Base-by-base conservation (phyloP, 352 stramenopile genomes). In the Plasmopara viticola region DNA sequence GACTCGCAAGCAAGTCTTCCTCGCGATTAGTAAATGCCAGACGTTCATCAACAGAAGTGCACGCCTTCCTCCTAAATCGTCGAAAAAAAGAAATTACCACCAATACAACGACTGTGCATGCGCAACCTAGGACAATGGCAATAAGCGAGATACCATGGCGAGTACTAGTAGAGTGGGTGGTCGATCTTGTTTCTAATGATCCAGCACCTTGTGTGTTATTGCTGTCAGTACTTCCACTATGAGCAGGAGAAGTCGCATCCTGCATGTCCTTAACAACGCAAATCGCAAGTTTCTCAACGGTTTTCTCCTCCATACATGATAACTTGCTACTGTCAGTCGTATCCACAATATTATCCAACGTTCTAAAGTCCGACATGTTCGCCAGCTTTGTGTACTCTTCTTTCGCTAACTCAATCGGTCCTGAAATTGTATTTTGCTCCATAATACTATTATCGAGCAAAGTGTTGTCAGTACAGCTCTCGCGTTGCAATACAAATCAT, bases 81-180 rank as follows among this genome's bases (percentile, higher is more conserved):
- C 59, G 59, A 51, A 75, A 75, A 48, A 75, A 68, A 13, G 63
- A 56, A 14, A 63, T n/a, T 9, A 65, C 56, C 17, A 72, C 60
- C 14, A 72, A 56, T 10, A 75, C 2, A 28, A 68, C 57, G 28
- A 68, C 51, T 2, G 50, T 62, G 13, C 60, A 69, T 3, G 52
- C 56, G 33, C 50, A 58, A 5, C 39, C 50, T 9, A 72, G 31
- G 4, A 59, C 51, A 53, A 75, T 75, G 14, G 44, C 51, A 3
- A 51, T 66, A 6, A 53, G 49, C 9, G 63, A 57, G 13, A 59
- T 0, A 13, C 37, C 28, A n/a, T 37, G 37, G 14, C 37, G 46
- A 45, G 51, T 38, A 15, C 20, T 51, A 15, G 20, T 40, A 6
- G 59, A 41, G 20, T 30, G 42, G 9, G 4, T 58, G 9, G 59